Evolutionary conservation across 2,329 filamentous ascomycete species (phyloP), one percentile per base, ranked within the genome.

Genomic region (Aspergillus candidus): DNA sequence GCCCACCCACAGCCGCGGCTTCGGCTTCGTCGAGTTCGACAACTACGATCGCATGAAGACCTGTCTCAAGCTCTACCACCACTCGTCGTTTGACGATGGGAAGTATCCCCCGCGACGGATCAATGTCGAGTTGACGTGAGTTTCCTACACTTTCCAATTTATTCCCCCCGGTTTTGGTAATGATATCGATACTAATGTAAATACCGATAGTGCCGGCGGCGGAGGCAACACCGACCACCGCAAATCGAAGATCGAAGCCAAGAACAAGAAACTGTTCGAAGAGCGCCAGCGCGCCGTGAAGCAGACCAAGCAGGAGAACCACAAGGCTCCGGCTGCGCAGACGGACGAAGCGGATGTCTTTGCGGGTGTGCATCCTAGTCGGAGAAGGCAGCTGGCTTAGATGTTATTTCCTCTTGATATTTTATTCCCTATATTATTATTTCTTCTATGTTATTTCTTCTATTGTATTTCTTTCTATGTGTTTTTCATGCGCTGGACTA

Each of bases 31-130:
- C 56, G 91, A 97, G 67, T 97, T 96, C 62, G 82, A 82, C 52
- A 78, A 82, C 54, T 94, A 83, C 69, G 86, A 90, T 68, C 81
- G 85, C 62, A 94, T 95, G 88, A 86, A 94, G 74, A 93, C 88
- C 29, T 94, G 88, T 61, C 75, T 97, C 48, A 87, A 90, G 67
- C 81, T 88, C 52, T 91, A 91, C 70, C 90, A 97, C 70, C 90
- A 96, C 70, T 85, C 81, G 47, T 76, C 77, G 51, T 94, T 96
- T 62, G 72, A 80, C 47, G 75, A 77, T 41, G 72, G 72, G 32
- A 72, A 71, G 57, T 72, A 66, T 29, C 66, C 68, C 1, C 71
- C 82, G 40, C 76, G 91, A 56, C 86, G 83, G 68, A 94, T 97
- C 59, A 96, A 95, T 62, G 86, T 96, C 18, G 91, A 96, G 70